Base-by-base conservation (phyloP, 2,329 filamentous ascomycete genomes). In the Aplosporella prunicola region DNA sequence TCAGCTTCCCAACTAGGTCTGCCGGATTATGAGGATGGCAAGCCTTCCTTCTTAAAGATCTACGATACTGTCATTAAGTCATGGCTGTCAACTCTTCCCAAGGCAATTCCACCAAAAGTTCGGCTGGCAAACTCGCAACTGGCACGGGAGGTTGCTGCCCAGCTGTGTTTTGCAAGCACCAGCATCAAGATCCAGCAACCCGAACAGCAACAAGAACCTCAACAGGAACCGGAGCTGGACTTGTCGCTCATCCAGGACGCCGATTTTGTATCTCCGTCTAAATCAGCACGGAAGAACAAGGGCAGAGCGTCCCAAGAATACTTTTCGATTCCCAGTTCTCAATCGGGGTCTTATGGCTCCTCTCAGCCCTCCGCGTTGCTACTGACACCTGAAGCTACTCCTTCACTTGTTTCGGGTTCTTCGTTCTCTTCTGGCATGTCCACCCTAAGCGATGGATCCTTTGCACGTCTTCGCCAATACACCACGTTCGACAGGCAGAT, bases 391-490 rank as follows among this genome's bases (percentile, higher is more conserved):
- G 39, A 48, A 22, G 43, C 46, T 14, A 51, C 47, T 7, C 41
- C 52, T 14, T 52, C 50, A 39, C 20, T 49, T 30, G 22, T 43
- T 33, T 37, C 47, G 18, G 32, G 31, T 23, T 13, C 26, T 16
- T 24, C 38, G 14, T 38, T 32, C 17, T 27, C 16, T 18, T 43
- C 40, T 8, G 14, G 28, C n/a, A 30, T 17, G 30, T 16, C 8
- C 28, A 4, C 18, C 30, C 15, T 32, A 10, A 11, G n/a, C 10
- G n/a, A 35, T 13, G 11, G 52, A 20, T 47, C 54, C 13, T 9
- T 57, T 3, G 40, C 45, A 11, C 57, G 61, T 4, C 49, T 68
- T 3, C 51, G 51, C 26, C 56, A 50, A 31, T 58, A 62, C 46
- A 55, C 63, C 2, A 47, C 46, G 1, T 57, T 64, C 31, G 46